Percentiles rank a stretch among this genome's conserved stretches.
phyloP scores from a whole-genome alignment of 2,329 filamentous ascomycete species.

The Didymella glomerata region DNA sequence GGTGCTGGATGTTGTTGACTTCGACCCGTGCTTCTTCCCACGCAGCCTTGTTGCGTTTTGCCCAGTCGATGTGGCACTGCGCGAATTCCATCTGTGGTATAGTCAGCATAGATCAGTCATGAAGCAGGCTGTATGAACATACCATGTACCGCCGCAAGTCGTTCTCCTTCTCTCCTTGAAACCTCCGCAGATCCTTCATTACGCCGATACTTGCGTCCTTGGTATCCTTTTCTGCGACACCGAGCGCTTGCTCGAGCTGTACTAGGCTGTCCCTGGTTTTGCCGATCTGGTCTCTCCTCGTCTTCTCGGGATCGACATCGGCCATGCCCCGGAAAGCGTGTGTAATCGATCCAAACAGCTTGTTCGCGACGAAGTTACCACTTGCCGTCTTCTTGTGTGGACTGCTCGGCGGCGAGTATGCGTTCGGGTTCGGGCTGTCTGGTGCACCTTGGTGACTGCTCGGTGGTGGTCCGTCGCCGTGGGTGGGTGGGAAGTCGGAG shows the following conservation, averaged over 20 bases:
- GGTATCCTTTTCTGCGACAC: constrained; percentile 89
- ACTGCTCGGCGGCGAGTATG: constrained; percentile 35
- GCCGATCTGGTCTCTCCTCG: constrained; percentile 89
- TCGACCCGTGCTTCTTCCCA: constrained; percentile 92
- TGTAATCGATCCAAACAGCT: constrained; percentile 93
- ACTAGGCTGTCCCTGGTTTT: constrained; percentile 90
- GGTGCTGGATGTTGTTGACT: constrained; percentile 80
- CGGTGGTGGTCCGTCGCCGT: constrained; percentile 70
- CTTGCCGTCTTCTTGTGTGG: constrained; percentile 81
- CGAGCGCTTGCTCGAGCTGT: constrained; percentile 85
- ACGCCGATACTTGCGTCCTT: constrained; percentile 91
- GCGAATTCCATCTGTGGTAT: constrained; percentile 80
- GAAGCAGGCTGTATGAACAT: constrained; percentile 48
- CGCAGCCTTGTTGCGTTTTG: constrained; percentile 85
- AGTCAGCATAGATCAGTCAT: not conserved
- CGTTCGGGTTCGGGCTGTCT: constrained; percentile 35
- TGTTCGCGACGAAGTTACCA: constrained; percentile 84
- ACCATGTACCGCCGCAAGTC: constrained; percentile 97
- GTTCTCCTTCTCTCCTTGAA: constrained; percentile 95
- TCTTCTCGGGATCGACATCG: constrained; percentile 93
- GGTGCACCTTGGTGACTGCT: constrained; percentile 77
- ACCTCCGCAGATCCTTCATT: constrained; percentile 86
- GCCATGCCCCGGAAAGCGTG: constrained; percentile 97
- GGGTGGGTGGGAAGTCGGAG: constrained; percentile 92
- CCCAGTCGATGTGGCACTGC: constrained; percentile 93